Evolutionary conservation across 371 early-diverging fungal species (phyloP), one percentile per base, ranked within the genome.

Genomic region (Mucor irregularis): DNA sequence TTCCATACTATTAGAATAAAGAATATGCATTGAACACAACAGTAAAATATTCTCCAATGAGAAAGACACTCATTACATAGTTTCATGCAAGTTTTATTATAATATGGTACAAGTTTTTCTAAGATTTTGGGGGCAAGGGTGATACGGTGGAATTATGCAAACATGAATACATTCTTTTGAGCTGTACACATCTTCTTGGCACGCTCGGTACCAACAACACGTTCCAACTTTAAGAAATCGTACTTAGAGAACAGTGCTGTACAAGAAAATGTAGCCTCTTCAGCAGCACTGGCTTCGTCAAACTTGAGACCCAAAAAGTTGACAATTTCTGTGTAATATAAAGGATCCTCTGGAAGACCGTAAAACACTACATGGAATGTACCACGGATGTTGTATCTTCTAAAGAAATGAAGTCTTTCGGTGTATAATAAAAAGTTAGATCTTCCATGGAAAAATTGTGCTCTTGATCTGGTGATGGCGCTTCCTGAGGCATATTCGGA

Each of bases 321-420:
- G 43, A 95, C 70, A 53, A 96, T 59, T 72, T 98, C 99, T 10
- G 90, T 75, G 61, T 97, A 99, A 65, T 86, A 96, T n/a, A 84
- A 78, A 17, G 91, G 79, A 49, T 91, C 83, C 19, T 90, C 92
- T 0, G 98, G 98, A 46, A 94, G 76, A 1, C 86, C 87, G 66
- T 97, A 99, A 60, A 96, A 96, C 7, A 96, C 80, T 7, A 97
- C 55, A 57, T 95, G 89, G 58, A 85, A 82, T 22, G 90, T 82
- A 28, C 96, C 97, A 39, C 91, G 85, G 50, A 97, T 86, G 35
- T 84, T 82, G 56, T 90, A 88, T 56, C 93, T 71, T 64, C 94
- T 82, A 80, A 91, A 99, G 68, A 91, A 99, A 72, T 97, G 96
- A 54, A 92, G 88, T 25, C 99, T 88, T 69, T 97, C 99, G 7